Evolutionary conservation across 2,329 filamentous ascomycete species (phyloP).

Genomic region (Epichloe sylvatica): DNA sequence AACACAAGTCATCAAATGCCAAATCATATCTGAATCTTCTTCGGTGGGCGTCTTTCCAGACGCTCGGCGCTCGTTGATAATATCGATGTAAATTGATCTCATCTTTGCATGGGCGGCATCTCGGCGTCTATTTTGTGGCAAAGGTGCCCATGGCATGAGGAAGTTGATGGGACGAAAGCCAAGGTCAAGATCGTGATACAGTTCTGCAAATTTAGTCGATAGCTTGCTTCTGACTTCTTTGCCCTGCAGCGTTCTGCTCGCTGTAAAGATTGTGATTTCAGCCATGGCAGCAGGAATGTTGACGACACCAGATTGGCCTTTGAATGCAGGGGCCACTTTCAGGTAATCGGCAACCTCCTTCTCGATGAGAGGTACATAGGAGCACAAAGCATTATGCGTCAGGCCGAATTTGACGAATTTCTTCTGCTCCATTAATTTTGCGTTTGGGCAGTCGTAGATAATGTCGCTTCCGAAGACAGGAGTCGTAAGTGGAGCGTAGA

Average conservation of each 20-base stretch:
- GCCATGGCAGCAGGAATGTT: constrained; percentile 65
- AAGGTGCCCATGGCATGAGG: constrained; percentile 73
- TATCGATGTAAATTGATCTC: constrained; percentile 60
- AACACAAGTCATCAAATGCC: constrained; percentile 70
- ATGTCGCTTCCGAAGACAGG: constrained; percentile 71
- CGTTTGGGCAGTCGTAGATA: constrained; percentile 80
- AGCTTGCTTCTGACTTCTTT: constrained; percentile 70
- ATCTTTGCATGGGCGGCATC: constrained; percentile 64
- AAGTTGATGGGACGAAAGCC: constrained; percentile 85
- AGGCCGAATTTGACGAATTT: constrained; percentile 80
- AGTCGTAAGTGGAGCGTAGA: constrained; percentile 64
- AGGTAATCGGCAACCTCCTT: constrained; percentile 61
- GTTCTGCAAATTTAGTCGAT: constrained; percentile 56
- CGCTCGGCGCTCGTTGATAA: constrained; percentile 57
- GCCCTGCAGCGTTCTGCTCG: constrained; percentile 72
- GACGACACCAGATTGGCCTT: constrained; percentile 52
- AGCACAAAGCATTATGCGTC: constrained; percentile 57
- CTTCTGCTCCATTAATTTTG: constrained; percentile 93
- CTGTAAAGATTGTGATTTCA: constrained; percentile 81
- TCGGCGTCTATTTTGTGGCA: constrained; percentile 75
- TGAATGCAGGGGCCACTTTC: constrained; percentile 51
- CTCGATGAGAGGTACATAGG: constrained; percentile 67
- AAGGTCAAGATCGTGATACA: constrained; percentile 84
- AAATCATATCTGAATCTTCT: constrained; percentile 64
- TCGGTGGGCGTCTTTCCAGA: constrained; percentile 37